These are phyloP conservation scores for Paecilomyces dactylethromorphus DNA, from an alignment of 2,329 filamentous ascomycete genomes.

Conservation along the genomic window DNA sequence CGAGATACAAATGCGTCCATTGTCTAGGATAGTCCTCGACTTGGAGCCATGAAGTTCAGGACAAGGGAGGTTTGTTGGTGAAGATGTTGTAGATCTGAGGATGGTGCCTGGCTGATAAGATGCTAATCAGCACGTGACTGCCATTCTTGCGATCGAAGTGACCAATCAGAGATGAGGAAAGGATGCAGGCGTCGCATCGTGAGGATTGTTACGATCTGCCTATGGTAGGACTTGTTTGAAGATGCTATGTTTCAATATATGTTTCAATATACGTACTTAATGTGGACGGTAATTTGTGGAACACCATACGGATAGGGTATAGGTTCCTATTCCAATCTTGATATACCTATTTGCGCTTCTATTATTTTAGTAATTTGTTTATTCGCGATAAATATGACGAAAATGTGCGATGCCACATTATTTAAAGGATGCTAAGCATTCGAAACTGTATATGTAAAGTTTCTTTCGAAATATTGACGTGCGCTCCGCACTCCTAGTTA, in stretches of 20 bases:
- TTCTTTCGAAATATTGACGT: background rate
- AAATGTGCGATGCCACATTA: no score
- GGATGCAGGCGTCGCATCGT: background rate
- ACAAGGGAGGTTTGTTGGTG: background rate
- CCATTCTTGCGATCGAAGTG: slow-evolving; percentile 14
- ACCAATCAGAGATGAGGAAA: slow-evolving; percentile 18
- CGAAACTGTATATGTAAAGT: no score
- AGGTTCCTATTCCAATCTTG: no score
- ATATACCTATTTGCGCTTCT: no score
- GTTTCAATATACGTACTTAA: no score
- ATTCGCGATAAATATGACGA: no score
- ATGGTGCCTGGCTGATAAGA: slow-evolving; percentile 5
- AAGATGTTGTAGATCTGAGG: background rate
- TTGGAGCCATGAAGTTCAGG: slow-evolving; percentile 11
- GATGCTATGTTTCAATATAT: no score
- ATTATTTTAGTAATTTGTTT: no score
- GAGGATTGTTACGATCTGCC: background rate
- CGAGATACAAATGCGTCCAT: slow-evolving; percentile 37
- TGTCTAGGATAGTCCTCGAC: slow-evolving; percentile 5
- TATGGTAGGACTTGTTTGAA: no score
- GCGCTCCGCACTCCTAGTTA: background rate
- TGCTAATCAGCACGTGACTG: slow-evolving; percentile 21
- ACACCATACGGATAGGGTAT: no score
- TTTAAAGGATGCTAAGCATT: no score
- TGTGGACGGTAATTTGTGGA: no score